phyloP scores from a whole-genome alignment of 1,284 basidiomycete genomes.

The Gomphus bonarii region DNA sequence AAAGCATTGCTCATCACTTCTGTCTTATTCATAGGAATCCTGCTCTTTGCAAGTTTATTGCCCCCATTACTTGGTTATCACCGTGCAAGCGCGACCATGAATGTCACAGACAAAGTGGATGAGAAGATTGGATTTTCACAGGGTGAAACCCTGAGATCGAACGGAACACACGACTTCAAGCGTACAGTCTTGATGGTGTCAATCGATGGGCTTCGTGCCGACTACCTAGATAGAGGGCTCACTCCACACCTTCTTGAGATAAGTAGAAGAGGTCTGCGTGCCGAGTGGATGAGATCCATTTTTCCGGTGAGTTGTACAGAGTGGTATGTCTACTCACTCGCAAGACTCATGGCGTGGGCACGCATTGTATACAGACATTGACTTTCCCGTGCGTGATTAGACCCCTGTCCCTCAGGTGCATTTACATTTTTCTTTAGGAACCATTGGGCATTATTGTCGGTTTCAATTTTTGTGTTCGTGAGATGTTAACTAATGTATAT shows the following conservation, averaged over 20 bases:
- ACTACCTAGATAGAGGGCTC: constrained; percentile 72
- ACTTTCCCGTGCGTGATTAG: constrained; percentile 70
- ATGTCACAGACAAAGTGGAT: background rate
- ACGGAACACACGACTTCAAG: constrained; percentile 72
- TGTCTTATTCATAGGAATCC: background rate
- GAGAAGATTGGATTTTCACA: background rate
- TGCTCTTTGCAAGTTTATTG: constrained; percentile 1
- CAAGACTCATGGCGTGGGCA: background rate
- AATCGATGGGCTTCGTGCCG: constrained; percentile 77
- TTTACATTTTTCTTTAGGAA: constrained; percentile 40
- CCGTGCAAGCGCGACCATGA: background rate
- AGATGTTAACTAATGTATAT: background rate
- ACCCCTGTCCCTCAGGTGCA: background rate
- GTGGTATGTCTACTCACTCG: background rate
- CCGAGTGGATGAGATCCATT: constrained; percentile 75
- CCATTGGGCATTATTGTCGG: constrained; percentile 77
- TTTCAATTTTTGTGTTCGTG: background rate
- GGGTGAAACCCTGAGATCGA: constrained; percentile 26
- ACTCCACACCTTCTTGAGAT: constrained; percentile 75
- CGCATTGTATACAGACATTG: constrained; percentile 65
- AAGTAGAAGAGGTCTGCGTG: constrained; percentile 70
- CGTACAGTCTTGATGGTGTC: constrained; percentile 77
- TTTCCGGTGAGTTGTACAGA: constrained; percentile 57
- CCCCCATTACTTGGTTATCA: background rate
- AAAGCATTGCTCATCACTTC: background rate